Evolutionary conservation across 345 rosid genomes (phyloP), one percentile per base, ranked within the genome.

Genomic region (Brassica juncea): DNA sequence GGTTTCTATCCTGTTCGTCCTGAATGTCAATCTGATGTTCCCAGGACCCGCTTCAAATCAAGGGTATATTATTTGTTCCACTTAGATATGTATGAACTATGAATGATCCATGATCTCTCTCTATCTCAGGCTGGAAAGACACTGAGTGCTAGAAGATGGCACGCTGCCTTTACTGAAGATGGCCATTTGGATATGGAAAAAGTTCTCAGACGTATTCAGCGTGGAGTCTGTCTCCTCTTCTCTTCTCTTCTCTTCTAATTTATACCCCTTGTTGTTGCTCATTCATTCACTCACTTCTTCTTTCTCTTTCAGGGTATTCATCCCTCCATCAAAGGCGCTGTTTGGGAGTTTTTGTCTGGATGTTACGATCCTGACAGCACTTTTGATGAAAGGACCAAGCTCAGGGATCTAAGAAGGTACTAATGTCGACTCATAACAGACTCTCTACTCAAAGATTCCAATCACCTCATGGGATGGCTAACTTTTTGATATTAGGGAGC

Each of bases 271-370:
- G 0, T 44, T 12, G 6, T 6, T 3, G 4, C 31, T 28, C 31
- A 28, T 30, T 77, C 65, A 42, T 59, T 77, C 76, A 72, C 49
- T 42, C 79, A 72, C 58, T 47, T 47, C 52, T 3, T 44, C 54
- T 78, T 83, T 85, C 70, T 64, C 71, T 81, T 12, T 31, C 74
- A 94, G 99, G 99, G 99, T 52, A 85, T 94, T 75, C 99, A 93
- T 83, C 99, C 99, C 39, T 85, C 94, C 16, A 86, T 94, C 82
- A 92, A 89, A 86, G 97, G 96, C 54, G 81, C 81, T 57, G 98
- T 90, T 35, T 94, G 97, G 98, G 99, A 94, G 88, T 92, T 92
- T 83, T 70, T 94, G 81, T 80, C 93, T 80, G 99, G 99, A 42
- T 93, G 98, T 79, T 94, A 81, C 74, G 97, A 92, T 89, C 99